Evolutionary conservation across 768 basidiomycete species (phyloP).

Genomic region (Filobasidium floriforme): DNA sequence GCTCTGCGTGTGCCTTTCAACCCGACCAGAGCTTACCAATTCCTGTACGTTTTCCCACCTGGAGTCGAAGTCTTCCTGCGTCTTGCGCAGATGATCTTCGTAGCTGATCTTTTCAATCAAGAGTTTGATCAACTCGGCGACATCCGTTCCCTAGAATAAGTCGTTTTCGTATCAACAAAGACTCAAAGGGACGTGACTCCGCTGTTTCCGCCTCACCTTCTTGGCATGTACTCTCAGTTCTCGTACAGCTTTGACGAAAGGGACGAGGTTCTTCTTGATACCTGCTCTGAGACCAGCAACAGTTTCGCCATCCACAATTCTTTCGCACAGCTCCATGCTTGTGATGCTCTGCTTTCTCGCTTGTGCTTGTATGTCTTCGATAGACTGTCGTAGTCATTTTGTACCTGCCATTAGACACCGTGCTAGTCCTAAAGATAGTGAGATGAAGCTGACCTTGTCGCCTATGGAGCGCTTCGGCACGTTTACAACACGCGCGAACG

Average conservation of each 20-base stretch:
- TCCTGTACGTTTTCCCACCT: slow-evolving; percentile 83
- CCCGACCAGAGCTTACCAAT: slow-evolving; percentile 46
- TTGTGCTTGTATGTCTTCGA: slow-evolving; percentile 54
- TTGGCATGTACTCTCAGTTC: slow-evolving; percentile 53
- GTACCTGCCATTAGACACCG: background rate
- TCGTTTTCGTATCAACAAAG: background rate
- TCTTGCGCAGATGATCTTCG: slow-evolving; percentile 60
- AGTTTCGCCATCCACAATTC: slow-evolving; percentile 55
- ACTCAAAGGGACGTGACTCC: background rate
- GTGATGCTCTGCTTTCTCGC: slow-evolving; percentile 54
- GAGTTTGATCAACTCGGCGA: slow-evolving; percentile 58
- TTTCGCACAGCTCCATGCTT: slow-evolving; percentile 57
- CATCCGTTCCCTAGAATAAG: slow-evolving; percentile 54
- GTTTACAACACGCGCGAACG: slow-evolving; percentile 66
- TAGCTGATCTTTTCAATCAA: slow-evolving; percentile 59
- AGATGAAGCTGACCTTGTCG: slow-evolving; percentile 54
- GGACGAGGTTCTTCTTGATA: slow-evolving; percentile 57
- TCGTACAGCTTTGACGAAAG: slow-evolving; percentile 57
- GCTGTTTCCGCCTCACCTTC: slow-evolving; percentile 46
- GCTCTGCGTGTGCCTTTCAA: too few species aligned
- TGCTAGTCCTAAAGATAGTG: background rate
- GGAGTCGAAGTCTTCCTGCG: slow-evolving; percentile 60
- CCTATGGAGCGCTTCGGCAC: slow-evolving; percentile 66
- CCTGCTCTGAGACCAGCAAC: slow-evolving; percentile 61
- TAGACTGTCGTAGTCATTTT: slow-evolving; percentile 48